Conservation (phyloP, 2,329 filamentous ascomycete genomes). For the Pezicula radicicola region DNA sequence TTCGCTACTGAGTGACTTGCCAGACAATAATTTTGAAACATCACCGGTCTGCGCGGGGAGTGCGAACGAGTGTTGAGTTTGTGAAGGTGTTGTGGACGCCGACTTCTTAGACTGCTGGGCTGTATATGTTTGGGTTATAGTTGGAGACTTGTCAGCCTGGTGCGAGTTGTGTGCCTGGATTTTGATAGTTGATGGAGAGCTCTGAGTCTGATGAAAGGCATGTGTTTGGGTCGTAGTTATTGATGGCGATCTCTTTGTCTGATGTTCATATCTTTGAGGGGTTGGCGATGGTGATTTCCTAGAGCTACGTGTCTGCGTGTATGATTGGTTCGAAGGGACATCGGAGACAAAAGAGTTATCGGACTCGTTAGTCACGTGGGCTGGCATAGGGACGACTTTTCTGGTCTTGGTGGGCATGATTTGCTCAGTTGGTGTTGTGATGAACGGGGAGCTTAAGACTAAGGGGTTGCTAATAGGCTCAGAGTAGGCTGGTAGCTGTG, state of each 20-base stretch:
- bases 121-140: not conserved
- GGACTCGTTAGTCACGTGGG: conserved; percentile 13
- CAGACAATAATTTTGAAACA: conserved; percentile 57
- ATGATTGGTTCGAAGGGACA: not conserved
- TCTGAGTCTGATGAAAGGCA: no score
- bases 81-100: conserved; percentile 35
- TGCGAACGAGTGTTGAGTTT: conserved; percentile 55
- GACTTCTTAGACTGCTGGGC: not conserved
- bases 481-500: not conserved
- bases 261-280: no score
- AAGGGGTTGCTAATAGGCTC: not conserved
- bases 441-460: conserved; percentile 11
- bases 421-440: conserved; percentile 18
- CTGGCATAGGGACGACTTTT: conserved; percentile 17
- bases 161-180: no score
- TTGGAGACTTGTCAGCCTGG: not conserved
- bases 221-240: no score
- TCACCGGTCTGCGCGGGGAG: conserved; percentile 56
- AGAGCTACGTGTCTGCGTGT: no score
- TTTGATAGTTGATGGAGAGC: no score
- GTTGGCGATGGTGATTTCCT: no score
- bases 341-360: conserved; percentile 25
- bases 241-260: no score
- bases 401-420: not conserved
- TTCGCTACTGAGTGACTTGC: no score